Evolutionary conservation across 805 yeast genomes (phyloP), one percentile per base, ranked within the genome.

Genomic region (Jamesozyma rosinii): DNA sequence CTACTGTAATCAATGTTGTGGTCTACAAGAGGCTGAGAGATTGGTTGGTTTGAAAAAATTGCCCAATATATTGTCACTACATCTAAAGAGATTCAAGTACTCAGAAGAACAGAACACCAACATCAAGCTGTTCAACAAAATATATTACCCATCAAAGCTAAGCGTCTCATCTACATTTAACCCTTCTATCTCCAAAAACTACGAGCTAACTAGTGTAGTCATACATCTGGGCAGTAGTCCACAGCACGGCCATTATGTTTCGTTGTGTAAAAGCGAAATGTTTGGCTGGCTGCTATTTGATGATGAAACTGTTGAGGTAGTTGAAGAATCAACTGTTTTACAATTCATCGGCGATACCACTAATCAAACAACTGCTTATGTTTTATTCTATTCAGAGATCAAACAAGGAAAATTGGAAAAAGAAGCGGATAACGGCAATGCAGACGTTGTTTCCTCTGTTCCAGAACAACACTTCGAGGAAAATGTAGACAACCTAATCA

Each of bases 161-260:
- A 68, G 87, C 26, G 74, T 87, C 24, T 79, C 81, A 55, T 57
- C 62, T 76, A 74, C 53, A 56, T 75, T 21, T 40, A 65, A 64
- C 20, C 63, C 68, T 14, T 70, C 75, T 1, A 44, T 54, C 15
- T 51, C 48, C n/a, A 76, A 75, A 52, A 69, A 80, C 17, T 92
- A 88, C 56, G 95, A 89, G 54, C 66, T 92, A 40, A 82, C 79
- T 49, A 86, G 90, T 0, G 80, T 90, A 35, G 92, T 92, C 11
- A 88, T 92, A 10, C 98, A 92, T 58, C 79, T 92, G 51, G 98
- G 98, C 5, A 95, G 96, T 3, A 97, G 97, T 0, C 97, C 97
- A 1, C 88, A 87, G 67, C 96, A 89, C 64, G 98, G 98, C 0
- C 98, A 92, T 60, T 92, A 92, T 61, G 90, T 92, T 9, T 75